Conservation (phyloP, 768 basidiomycete species). For the Sporobolomyces phaffii region DNA sequence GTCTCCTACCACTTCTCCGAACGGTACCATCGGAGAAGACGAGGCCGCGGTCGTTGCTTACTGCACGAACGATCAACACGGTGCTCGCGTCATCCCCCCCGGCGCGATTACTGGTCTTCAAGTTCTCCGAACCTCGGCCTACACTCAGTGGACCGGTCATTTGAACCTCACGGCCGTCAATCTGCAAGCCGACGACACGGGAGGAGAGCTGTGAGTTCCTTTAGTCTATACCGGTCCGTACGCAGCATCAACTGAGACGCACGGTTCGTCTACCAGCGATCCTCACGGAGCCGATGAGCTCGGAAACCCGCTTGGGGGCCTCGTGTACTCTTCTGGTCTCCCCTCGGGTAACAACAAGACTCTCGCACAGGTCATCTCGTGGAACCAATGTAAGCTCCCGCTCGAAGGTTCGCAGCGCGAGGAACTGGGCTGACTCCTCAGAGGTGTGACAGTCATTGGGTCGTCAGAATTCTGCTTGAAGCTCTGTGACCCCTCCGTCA, state of each 20-base stretch:
- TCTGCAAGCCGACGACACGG: slow-evolving; percentile 55
- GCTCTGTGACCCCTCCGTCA: slow-evolving; percentile 54
- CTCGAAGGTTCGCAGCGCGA: background rate
- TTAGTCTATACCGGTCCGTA: too few species aligned
- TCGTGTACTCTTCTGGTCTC: slow-evolving; percentile 16
- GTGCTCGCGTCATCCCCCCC: slow-evolving; percentile 63
- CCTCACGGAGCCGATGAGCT: slow-evolving; percentile 20
- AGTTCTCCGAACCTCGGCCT: slow-evolving; percentile 48
- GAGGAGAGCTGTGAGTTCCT: slow-evolving; percentile 54
- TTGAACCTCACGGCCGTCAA: slow-evolving; percentile 59
- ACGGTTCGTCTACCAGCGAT: background rate
- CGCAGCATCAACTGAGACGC: background rate
- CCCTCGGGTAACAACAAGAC: slow-evolving; percentile 42
- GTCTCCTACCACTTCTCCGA: slow-evolving; percentile 9
- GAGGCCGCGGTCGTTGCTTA: slow-evolving; percentile 41
- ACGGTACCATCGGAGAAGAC: slow-evolving; percentile 30
- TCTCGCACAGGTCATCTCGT: slow-evolving; percentile 56
- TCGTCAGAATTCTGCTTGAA: slow-evolving; percentile 60
- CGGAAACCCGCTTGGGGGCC: slow-evolving; percentile 22
- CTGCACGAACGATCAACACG: slow-evolving; percentile 52
- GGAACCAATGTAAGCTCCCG: slow-evolving; percentile 58
- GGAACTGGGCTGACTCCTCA: too few species aligned
- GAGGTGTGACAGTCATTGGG: slow-evolving; percentile 18
- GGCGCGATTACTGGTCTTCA: slow-evolving; percentile 57
- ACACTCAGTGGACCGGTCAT: slow-evolving; percentile 53